A percentile compares a stretch with the other conserved stretches of the same genome.
phyloP scores from a whole-genome alignment of 805 yeast species.

The Teunomyces stri region DNA sequence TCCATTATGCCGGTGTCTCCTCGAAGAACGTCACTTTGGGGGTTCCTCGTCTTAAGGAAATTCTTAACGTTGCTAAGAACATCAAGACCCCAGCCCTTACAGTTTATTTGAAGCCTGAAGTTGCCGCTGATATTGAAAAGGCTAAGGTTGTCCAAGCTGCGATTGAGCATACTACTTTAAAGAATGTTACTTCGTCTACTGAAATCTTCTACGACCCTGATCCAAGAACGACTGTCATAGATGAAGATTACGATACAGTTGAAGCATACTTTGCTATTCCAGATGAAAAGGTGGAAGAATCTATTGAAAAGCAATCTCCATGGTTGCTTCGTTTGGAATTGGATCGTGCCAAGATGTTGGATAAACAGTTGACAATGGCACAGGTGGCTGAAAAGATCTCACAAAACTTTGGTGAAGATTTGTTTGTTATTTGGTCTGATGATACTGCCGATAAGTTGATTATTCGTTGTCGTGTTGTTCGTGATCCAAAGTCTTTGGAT shows the following conservation, averaged over 20 bases:
- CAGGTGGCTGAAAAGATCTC: slow-evolving; percentile 96
- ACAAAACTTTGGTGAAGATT: slow-evolving; percentile 88
- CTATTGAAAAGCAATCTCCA: slow-evolving; percentile 92
- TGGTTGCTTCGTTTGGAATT: slow-evolving; percentile 96
- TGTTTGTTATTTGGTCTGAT: slow-evolving; percentile 98
- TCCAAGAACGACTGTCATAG: slow-evolving; percentile 94
- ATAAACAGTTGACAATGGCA: slow-evolving; percentile 95
- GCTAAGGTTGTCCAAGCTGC: slow-evolving; percentile 96
- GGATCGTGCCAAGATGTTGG: slow-evolving; percentile 98
- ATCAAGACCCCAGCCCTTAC: slow-evolving; percentile 99
- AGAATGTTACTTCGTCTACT: slow-evolving; percentile 94
- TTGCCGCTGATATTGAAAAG: slow-evolving; percentile 84
- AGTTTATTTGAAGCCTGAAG: slow-evolving; percentile 79
- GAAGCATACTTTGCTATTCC: slow-evolving; percentile 97
- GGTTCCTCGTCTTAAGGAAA: slow-evolving; percentile 97
- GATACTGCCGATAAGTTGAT: slow-evolving; percentile 96
- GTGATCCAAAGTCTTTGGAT: slow-evolving; percentile 91
- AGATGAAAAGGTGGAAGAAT: slow-evolving; percentile 94
- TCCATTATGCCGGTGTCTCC: slow-evolving; percentile 98
- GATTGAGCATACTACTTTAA: slow-evolving; percentile 92
- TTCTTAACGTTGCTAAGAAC: slow-evolving; percentile 95
- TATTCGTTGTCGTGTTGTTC: slow-evolving; percentile 96
- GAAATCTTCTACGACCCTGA: slow-evolving; percentile 98
- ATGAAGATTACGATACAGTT: slow-evolving; percentile 95
- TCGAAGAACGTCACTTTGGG: slow-evolving; percentile 95